These are phyloP conservation scores for Tanacetum coccineum DNA, from an alignment of 129 eudicot genomes.

Conservation along the genomic window DNA sequence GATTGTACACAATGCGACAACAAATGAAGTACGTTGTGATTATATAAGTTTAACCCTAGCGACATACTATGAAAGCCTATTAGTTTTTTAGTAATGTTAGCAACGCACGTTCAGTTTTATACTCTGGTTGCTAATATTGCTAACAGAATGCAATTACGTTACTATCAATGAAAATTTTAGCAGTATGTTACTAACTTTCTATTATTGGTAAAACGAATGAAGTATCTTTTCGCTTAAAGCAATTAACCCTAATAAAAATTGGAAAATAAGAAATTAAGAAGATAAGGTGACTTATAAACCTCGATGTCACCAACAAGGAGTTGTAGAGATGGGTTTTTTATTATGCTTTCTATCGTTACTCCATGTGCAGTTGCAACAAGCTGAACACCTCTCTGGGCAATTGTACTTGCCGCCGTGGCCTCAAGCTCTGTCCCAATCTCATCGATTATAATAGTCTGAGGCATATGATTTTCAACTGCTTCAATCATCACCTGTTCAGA, in stretches of 20 bases:
- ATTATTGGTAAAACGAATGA: no score
- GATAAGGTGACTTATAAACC: conserved; percentile 36
- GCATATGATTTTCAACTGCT: conserved; percentile 99
- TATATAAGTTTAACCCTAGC: no score
- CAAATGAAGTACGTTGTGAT: no score
- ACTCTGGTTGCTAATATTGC: no score
- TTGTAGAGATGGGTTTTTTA: conserved; percentile 89
- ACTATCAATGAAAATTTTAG: no score
- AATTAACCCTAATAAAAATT: neutral
- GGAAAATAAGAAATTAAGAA: conserved; percentile 1
- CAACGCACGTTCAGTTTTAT: no score
- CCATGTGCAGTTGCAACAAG: conserved; percentile 99
- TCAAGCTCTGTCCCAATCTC: conserved; percentile 98
- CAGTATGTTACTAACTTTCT: no score
- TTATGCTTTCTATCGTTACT: conserved; percentile 75
- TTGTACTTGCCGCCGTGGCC: conserved; percentile 97
- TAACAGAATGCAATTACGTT: no score
- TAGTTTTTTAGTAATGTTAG: no score
- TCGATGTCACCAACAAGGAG: conserved; percentile 96
- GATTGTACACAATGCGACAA: no score
- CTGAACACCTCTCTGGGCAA: conserved; percentile 98
- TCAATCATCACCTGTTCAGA: conserved; percentile 87
- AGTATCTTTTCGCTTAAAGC: no score
- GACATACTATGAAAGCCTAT: no score
- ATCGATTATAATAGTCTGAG: conserved; percentile 87